Base-by-base conservation (phyloP, 2,329 filamentous ascomycete genomes). In the Graphiopsis chlorocephala region DNA sequence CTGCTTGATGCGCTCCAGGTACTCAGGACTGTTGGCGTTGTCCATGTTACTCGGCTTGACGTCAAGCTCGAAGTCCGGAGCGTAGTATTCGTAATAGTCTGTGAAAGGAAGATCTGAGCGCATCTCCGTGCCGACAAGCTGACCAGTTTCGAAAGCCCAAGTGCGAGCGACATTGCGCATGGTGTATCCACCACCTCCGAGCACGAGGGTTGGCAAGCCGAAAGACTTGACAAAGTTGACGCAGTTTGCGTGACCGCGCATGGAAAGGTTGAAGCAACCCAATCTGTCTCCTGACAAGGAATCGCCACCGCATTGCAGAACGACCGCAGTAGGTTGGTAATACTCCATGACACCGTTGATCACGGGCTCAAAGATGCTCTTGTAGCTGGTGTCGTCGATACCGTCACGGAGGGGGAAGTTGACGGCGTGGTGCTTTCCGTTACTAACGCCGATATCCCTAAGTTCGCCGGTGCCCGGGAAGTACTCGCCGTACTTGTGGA, bases 21-120 rank as follows among this genome's bases (percentile, higher is more conserved):
- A 90, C 72, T 90, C 88, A 67, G 80, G 83, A 4, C 86, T 88
- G 71, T 90, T 90, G 28, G 87, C 86, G 70, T 90, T 90, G 71
- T 90, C 88, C 88, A 90, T 90, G 71, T 90, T 90, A 2, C 86
- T 89, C 0, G 88, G 86, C 28, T 86, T 84, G 20, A 90, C 88
- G 71, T 90, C 86, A 48, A 90, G 81, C 75, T 90, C 86, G 73
- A 88, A 90, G 72, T 90, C 88, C 2, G 88, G 88, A 6, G 84
- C 86, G 72, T 89, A 90, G 73, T 90, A 90, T 82, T 90, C 88
- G 74, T 98, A 98, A 78, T 98, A 98, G 81, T 98, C 94, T 68
- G 97, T 98, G 78, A 93, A 98, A 0, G 94, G 94, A 47, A 98
- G 83, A n/a, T 91, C 88, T 5, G 90, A 85, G 12, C 87, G 85